Evolutionary conservation across 768 basidiomycete species (phyloP).

Genomic region (Porpolomopsis calyptriformis): DNA sequence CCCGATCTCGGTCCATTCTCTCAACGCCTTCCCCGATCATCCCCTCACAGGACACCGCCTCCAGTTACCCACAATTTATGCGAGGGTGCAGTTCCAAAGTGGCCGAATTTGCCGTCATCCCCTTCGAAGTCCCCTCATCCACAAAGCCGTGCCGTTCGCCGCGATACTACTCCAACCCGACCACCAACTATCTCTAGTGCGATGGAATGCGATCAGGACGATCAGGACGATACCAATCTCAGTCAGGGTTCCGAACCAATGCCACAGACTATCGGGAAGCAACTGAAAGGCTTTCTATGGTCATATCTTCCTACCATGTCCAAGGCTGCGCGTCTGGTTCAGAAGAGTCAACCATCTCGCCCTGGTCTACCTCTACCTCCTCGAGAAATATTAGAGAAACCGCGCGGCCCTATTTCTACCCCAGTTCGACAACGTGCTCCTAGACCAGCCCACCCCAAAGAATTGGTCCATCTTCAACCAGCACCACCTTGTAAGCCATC

Average conservation of each 20-base stretch:
- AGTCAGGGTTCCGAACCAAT: background rate
- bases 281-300: conserved; percentile 46
- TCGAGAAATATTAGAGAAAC: conserved; percentile 36
- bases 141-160: background rate
- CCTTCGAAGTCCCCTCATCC: too few relatives aligned
- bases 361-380: conserved; percentile 49
- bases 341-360: conserved; percentile 14
- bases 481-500: conserved; percentile 33
- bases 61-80: conserved; percentile 24
- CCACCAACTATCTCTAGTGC: conserved; percentile 1
- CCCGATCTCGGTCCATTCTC: conserved; percentile 44
- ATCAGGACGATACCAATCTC: background rate
- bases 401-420: conserved; percentile 47
- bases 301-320: conserved; percentile 49
- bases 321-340: conserved; percentile 22
- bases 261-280: conserved; percentile 27
- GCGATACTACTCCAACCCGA: background rate
- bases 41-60: conserved; percentile 45
- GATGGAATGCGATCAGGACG: background rate
- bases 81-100: too few relatives aligned
- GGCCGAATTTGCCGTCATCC: too few relatives aligned
- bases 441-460: conserved; percentile 44
- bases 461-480: conserved; percentile 52
- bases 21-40: conserved; percentile 39
- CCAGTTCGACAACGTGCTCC: conserved; percentile 43